Base-by-base conservation (phyloP, 23 red algal genomes). In the Gracilaria domingensis region DNA sequence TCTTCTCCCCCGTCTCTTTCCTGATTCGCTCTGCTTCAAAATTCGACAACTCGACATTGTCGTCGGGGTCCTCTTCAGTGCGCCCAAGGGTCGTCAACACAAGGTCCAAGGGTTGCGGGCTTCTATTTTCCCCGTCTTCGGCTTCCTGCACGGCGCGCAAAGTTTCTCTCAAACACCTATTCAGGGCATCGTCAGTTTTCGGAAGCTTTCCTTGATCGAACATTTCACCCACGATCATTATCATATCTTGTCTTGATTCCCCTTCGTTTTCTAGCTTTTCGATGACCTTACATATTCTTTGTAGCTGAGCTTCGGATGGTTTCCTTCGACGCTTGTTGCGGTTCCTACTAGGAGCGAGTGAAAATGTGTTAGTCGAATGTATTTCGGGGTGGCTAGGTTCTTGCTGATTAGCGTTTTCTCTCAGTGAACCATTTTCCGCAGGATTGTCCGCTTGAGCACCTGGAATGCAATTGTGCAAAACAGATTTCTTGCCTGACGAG, bases 201-300 rank as follows among this genome's bases (percentile, higher is more conserved):
- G 87, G 74, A 30, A 90, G 36, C 39, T 90, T 57, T 64, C 75
- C 87, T 50, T n/a, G 26, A 4, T 44, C 75, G 36, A 81, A 67
- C 51, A 90, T 66, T 67, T 66, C 87, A 64, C 58, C 28, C 12
- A 49, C 49, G 37, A 76, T 51, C 87, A 90, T 56, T 42, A 49
- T 60, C 50, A 80, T 24, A 25, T 90, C 87, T 40, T 75, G 74
- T 28, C 23, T 45, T 18, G 33, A 62, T 8, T 67, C 12, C 66
- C 84, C 84, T 2, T 87, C 84, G 21, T 20, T 57, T 62, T 80
- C 76, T 33, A 61, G 47, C 4, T 74, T 26, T 47, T 90, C 76
- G 42, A 79, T 51, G n/a, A 79, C 87, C 12, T 8, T 0, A 26
- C 57, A 53, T 57, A 72, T 75, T 50, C 87, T 77, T 29, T 90